Conservation (phyloP, 768 basidiomycete genomes). For the Suillus sp. region DNA sequence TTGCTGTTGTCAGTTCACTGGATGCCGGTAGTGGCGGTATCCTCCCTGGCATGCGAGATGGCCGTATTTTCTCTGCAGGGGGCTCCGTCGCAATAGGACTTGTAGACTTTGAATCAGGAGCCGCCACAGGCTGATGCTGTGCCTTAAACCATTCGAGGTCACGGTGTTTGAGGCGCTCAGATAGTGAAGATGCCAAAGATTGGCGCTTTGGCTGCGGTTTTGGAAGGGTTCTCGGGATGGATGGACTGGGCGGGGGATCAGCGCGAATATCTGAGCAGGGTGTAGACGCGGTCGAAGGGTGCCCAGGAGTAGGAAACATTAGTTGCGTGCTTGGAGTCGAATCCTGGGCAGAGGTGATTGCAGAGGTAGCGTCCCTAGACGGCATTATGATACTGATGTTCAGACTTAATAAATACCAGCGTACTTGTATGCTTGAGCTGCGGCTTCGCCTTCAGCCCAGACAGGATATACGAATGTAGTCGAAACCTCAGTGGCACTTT, state of each 20-base stretch:
- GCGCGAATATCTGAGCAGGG: background rate
- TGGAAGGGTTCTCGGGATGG: slow-evolving; percentile 1
- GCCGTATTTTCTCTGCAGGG: slow-evolving; percentile 2
- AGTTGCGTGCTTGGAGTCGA: background rate
- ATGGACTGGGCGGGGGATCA: slow-evolving; percentile 6
- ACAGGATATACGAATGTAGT: background rate
- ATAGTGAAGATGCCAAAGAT: slow-evolving; percentile 22
- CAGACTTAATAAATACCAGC: background rate
- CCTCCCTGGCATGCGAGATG: slow-evolving; percentile 8
- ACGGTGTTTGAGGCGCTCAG: slow-evolving; percentile 28
- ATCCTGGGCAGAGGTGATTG: background rate
- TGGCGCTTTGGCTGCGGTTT: slow-evolving; percentile 33
- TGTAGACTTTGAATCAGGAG: background rate
- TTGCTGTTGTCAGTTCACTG: background rate
- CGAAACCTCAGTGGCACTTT: background rate
- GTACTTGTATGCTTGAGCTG: background rate
- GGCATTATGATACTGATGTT: background rate
- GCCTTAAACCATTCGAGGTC: slow-evolving; percentile 34
- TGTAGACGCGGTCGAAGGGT: background rate
- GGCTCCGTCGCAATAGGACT: background rate
- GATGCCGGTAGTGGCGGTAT: background rate
- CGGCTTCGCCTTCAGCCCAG: background rate
- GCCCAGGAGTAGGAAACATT: background rate
- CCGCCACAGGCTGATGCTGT: slow-evolving; percentile 11
- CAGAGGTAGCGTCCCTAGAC: background rate